phyloP scores from a whole-genome alignment of 164 flowering plant species.

The Macadamia integrifolia region DNA sequence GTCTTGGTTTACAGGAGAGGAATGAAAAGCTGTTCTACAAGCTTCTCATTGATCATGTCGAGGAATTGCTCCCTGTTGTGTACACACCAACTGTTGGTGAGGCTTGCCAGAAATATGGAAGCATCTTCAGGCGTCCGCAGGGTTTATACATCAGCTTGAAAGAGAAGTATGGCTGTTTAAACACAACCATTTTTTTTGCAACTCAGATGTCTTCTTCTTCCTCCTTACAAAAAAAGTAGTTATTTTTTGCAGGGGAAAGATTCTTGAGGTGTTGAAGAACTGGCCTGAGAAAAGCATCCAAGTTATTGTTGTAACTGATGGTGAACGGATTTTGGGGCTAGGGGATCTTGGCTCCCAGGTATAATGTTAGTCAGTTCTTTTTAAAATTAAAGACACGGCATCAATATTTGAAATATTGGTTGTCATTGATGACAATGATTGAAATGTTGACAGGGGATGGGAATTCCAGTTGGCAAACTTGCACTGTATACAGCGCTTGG shows the following conservation, averaged over 20 bases:
- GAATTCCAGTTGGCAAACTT: conserved; percentile 87
- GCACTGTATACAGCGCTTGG: conserved; percentile 83
- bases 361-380: not conserved
- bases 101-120: conserved; percentile 87
- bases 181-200: not conserved
- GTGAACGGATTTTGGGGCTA: conserved; percentile 81
- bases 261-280: conserved; percentile 76
- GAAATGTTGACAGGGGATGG: conserved; percentile 65
- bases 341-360: conserved; percentile 97
- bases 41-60: conserved; percentile 76
- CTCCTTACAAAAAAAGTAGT: not conserved
- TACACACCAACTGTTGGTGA: conserved; percentile 91
- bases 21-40: conserved; percentile 80
- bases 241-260: conserved; percentile 48
- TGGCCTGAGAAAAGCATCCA: conserved; percentile 91
- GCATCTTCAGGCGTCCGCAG: conserved; percentile 83
- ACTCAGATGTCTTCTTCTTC: not conserved
- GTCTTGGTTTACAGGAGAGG: conserved; percentile 51
- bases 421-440: not conserved
- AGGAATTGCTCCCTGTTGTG: conserved; percentile 75
- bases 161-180: conserved; percentile 46
- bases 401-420: not conserved
- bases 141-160: conserved; percentile 82
- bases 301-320: conserved; percentile 88
- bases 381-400: not conserved